Evolutionary conservation across 140 eudicot genomes (phyloP).

Genomic region (Ambrosia hybrid): DNA sequence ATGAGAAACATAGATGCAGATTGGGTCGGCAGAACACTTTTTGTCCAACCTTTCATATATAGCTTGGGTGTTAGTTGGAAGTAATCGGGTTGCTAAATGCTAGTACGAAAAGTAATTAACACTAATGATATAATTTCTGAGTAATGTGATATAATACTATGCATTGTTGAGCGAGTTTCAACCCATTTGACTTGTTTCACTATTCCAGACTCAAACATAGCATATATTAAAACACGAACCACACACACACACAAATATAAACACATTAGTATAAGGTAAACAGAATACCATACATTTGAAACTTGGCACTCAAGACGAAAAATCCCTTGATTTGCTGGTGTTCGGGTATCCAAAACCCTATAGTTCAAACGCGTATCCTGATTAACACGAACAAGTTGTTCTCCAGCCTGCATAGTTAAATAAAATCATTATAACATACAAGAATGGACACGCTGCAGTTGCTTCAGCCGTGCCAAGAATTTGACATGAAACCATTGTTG

Average conservation of each 20-base stretch:
- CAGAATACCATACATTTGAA: conserved; percentile 42
- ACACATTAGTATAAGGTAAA: neutral
- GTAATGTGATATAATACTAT: neutral
- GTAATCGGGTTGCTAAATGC: neutral
- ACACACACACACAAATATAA: neutral
- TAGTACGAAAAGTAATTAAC: neutral
- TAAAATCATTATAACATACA: neutral
- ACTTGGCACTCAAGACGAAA: conserved; percentile 61
- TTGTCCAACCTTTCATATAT: too few species aligned
- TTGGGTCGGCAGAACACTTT: too few species aligned
- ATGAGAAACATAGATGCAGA: too few species aligned
- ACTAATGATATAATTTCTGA: neutral
- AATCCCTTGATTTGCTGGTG: conserved; percentile 88
- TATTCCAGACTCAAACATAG: neutral
- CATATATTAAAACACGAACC: neutral
- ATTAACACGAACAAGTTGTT: conserved; percentile 82
- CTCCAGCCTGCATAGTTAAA: conserved; percentile 61
- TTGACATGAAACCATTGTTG: neutral
- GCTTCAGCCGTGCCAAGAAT: neutral
- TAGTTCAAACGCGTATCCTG: conserved; percentile 81
- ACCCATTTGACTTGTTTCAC: neutral
- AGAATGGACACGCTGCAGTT: neutral
- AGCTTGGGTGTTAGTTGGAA: too few species aligned
- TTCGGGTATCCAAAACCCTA: conserved; percentile 80
- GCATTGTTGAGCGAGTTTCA: neutral